These are phyloP conservation scores for Aspergillus avenaceus DNA, from an alignment of 495 filamentous ascomycete species.

Conservation along the genomic window DNA sequence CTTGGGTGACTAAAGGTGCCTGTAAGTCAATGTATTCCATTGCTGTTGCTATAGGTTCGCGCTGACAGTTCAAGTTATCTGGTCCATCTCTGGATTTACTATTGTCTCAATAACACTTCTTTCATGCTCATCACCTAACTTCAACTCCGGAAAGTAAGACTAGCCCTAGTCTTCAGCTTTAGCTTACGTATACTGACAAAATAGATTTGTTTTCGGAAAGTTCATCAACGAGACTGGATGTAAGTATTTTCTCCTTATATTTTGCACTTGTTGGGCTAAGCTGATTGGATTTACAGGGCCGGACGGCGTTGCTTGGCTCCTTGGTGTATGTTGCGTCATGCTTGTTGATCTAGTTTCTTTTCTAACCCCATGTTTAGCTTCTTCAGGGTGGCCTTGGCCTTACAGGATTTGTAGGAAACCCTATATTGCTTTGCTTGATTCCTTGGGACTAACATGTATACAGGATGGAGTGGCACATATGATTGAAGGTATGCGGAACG, in stretches of 20 bases:
- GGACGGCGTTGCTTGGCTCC: conserved; percentile 60
- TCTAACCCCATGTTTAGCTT: conserved; percentile 32
- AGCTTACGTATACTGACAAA: conserved; percentile 29
- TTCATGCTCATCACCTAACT: conserved; percentile 57
- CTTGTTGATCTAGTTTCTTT: background rate
- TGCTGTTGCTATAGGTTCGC: background rate
- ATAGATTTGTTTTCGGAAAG: conserved; percentile 54
- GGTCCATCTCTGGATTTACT: conserved; percentile 64
- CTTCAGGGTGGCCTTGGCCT: conserved; percentile 59
- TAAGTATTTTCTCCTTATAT: conserved; percentile 14
- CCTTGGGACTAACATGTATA: conserved; percentile 8
- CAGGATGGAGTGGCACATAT: conserved; percentile 53
- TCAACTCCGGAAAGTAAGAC: conserved; percentile 56
- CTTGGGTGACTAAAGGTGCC: conserved; percentile 58
- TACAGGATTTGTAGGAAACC: conserved; percentile 50
- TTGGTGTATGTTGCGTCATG: conserved; percentile 40
- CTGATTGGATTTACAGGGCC: conserved; percentile 43
- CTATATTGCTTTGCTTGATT: background rate
- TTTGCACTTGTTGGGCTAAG: background rate
- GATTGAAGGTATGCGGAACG: conserved; percentile 35
- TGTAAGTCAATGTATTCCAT: conserved; percentile 25
- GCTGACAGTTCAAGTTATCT: conserved; percentile 40
- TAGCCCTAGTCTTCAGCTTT: conserved; percentile 31
- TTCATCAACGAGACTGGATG: conserved; percentile 60
- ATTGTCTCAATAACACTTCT: conserved; percentile 66